Evolutionary conservation across 2,329 filamentous ascomycete species (phyloP).

Genomic region (Beauveria australis): DNA sequence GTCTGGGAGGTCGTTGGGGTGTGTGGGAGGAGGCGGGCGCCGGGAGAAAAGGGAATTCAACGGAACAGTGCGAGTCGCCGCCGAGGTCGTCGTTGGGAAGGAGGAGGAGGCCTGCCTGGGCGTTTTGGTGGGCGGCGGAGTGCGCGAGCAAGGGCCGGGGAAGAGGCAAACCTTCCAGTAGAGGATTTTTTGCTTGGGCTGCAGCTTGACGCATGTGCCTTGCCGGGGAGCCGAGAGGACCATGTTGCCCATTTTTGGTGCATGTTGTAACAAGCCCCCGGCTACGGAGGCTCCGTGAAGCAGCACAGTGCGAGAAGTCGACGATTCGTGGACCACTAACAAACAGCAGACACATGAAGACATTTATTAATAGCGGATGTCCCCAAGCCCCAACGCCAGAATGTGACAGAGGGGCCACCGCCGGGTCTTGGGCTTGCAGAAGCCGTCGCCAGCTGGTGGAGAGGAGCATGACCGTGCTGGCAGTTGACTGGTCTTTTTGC

Average conservation of each 20-base stretch:
- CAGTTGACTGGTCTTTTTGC: background rate
- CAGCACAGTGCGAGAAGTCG: background rate
- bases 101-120: background rate
- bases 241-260: background rate
- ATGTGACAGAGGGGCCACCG: background rate
- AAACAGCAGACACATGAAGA: background rate
- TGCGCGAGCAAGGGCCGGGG: background rate
- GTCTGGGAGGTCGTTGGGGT: background rate
- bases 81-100: conserved; percentile 6
- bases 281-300: background rate
- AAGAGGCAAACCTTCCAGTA: background rate
- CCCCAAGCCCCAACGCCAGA: background rate
- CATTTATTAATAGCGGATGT: background rate
- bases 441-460: background rate
- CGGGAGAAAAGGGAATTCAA: conserved; percentile 5
- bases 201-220: background rate
- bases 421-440: background rate
- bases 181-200: background rate
- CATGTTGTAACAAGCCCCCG: background rate
- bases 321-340: background rate
- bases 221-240: background rate
- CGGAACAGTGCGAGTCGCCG: conserved; percentile 10
- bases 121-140: background rate
- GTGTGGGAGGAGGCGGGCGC: background rate
- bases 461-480: background rate